Evolutionary conservation across 2,329 filamentous ascomycete genomes (phyloP).

Genomic region (Phyllosticta citribraziliensis): DNA sequence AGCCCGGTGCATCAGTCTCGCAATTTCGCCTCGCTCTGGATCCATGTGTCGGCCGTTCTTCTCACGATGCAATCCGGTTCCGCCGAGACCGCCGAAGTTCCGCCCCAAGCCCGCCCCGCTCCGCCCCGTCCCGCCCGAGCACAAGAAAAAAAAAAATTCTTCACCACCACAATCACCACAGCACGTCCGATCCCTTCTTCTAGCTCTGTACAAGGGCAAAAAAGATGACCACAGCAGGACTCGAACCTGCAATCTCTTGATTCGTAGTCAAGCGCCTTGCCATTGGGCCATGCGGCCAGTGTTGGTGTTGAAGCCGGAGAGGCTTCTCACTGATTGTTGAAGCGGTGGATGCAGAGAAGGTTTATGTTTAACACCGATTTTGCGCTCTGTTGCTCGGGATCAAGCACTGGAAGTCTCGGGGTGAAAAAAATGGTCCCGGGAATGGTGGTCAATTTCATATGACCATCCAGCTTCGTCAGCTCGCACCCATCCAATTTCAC

Average conservation of each 20-base stretch:
- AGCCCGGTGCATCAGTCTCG: too few relatives aligned
- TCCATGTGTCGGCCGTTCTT: not conserved
- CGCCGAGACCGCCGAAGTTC: not conserved
- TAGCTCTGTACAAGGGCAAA: not conserved
- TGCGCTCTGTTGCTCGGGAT: not conserved
- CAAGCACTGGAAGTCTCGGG: too few relatives aligned
- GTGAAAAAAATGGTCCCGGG: not conserved
- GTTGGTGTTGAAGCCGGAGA: not conserved
- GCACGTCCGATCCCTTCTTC: not conserved
- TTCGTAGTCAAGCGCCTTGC: slow-evolving; percentile 42
- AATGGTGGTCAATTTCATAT: not conserved
- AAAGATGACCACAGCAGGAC: slow-evolving; percentile 10
- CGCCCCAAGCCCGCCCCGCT: not conserved
- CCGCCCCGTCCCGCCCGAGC: not conserved
- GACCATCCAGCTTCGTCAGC: not conserved
- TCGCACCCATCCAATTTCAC: not conserved
- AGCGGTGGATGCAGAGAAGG: not conserved
- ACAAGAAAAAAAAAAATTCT: not conserved
- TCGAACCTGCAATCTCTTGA: slow-evolving; percentile 31
- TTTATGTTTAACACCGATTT: not conserved
- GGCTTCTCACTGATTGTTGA: not conserved
- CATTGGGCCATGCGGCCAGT: slow-evolving; percentile 32
- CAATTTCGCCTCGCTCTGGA: too few relatives aligned
- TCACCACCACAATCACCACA: not conserved
- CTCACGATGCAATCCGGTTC: not conserved